phyloP scores from a whole-genome alignment of 495 filamentous ascomycete genomes.

The Penicillium macrosclerotiorum region DNA sequence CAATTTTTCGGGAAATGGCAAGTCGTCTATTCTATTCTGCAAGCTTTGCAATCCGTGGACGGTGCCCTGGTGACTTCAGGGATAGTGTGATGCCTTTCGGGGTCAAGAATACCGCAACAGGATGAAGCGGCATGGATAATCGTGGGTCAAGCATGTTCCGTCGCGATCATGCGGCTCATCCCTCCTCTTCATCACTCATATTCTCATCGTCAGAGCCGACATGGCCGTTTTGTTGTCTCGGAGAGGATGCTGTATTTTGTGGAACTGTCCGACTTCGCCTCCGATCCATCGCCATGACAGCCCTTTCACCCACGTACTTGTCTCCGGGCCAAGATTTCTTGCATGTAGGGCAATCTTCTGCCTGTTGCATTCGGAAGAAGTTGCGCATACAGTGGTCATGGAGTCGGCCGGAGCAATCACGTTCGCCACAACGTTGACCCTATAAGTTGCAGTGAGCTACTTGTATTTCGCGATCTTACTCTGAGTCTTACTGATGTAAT shows the following conservation, averaged over 20 bases:
- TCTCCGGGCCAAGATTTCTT: constrained; percentile 68
- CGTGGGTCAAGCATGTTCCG: background rate
- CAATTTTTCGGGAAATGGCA: no score
- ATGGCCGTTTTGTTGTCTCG: constrained; percentile 10
- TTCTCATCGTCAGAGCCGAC: constrained; percentile 7
- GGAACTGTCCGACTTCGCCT: constrained; percentile 29
- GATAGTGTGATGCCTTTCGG: background rate
- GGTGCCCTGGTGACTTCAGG: no score
- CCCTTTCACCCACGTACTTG: constrained; percentile 79
- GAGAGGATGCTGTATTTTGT: constrained; percentile 6
- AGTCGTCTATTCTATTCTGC: no score
- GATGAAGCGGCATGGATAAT: no score
- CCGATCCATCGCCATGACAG: constrained; percentile 41
- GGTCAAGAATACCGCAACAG: no score
- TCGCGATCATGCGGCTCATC: background rate
- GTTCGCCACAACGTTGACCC: constrained; percentile 77
- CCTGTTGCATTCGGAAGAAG: constrained; percentile 65
- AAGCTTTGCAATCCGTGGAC: no score
- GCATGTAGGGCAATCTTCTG: constrained; percentile 72
- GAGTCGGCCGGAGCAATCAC: constrained; percentile 64
- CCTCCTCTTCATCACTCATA: constrained; percentile 10
- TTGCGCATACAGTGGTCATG: constrained; percentile 75
- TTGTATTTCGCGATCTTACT: background rate
- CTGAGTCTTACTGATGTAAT: constrained; percentile 65
- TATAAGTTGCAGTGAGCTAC: constrained; percentile 21